Evolutionary conservation across 768 basidiomycete genomes (phyloP), one percentile per base, ranked within the genome.

Genomic region (Rhodotorula kratochvilovae): DNA sequence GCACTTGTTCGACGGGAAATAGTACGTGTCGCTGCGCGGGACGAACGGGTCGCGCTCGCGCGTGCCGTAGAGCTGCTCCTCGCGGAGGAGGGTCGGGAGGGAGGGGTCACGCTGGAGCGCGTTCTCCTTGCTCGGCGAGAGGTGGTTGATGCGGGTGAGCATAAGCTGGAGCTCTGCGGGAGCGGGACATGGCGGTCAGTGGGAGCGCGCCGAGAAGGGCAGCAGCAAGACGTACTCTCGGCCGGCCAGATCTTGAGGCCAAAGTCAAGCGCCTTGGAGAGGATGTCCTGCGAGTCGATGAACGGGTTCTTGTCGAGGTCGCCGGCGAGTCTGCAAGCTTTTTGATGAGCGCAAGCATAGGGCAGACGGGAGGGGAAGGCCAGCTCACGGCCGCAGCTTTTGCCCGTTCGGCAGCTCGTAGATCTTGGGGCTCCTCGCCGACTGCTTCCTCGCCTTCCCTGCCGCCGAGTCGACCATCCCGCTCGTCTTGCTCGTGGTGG

Each of bases 11-110:
- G 87, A 86, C 27, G 85, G 81, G 80, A 98, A 98, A 80, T 98
- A 99, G 67, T 85, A 86, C 78, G 87, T 91, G 80, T 94, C 92
- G 73, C 89, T 88, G 61, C 93, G 87, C 72, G 86, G 90, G 72
- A 93, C 90, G 29, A 86, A 88, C 2, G 91, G 89, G 81, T 99
- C 96, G 57, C 95, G 90, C 82, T 99, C 96, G 27, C 87, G 88
- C 2, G 87, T 89, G 57, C 96, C 96, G 73, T 91, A 87, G 53
- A 90, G 80, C 71, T 87, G 88, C 79, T 98, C 96, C 29, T 89
- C 88, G 76, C 91, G 87, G 42, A 85, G 82, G 21, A 84, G 81
- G 36, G 81, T 78, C 1, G 82, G 82, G 35, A 84, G 80, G 12
- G 81, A 78, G 48, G 79, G 59, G 71, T 70, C 61, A 65, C 74